phyloP scores from a whole-genome alignment of 768 basidiomycete species.

The Tricholoma bakamatsutake region DNA sequence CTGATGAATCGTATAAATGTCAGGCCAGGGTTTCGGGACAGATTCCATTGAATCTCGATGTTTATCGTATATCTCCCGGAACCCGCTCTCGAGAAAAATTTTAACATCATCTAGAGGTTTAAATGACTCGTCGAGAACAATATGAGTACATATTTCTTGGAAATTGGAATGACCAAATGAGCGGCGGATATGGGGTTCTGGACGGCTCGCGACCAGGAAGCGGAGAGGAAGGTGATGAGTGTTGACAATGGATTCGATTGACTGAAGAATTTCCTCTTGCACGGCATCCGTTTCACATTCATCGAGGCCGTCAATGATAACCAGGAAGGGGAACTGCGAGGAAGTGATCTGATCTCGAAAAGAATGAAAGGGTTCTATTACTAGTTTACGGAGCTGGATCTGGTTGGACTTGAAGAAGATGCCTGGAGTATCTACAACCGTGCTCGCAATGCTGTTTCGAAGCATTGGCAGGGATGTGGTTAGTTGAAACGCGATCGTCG shows the following conservation, averaged over 20 bases:
- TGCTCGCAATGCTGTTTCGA: not conserved
- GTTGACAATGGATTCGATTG: slow-evolving; percentile 3
- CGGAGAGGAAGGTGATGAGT: slow-evolving; percentile 12
- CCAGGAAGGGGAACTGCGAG: not conserved
- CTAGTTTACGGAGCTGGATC: slow-evolving; percentile 11
- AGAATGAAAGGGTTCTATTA: slow-evolving; percentile 5
- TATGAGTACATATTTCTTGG: not conserved
- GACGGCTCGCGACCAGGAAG: slow-evolving; percentile 22
- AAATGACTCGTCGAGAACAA: not conserved
- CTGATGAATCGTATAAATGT: not conserved
- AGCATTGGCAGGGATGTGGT: slow-evolving; percentile 13
- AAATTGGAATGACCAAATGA: not conserved
- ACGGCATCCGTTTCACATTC: slow-evolving; percentile 16
- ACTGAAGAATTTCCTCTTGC: slow-evolving; percentile 8
- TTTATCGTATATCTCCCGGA: not conserved
- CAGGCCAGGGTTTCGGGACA: not conserved
- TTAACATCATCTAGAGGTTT: not conserved
- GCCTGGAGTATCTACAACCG: slow-evolving; percentile 5
- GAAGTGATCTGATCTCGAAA: not conserved
- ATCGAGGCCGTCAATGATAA: slow-evolving; percentile 24
- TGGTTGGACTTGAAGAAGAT: slow-evolving; percentile 8
- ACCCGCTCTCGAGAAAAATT: not conserved
- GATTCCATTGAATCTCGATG: not conserved
- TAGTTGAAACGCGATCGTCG: too few relatives aligned
- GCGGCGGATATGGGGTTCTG: slow-evolving; percentile 18